A percentile compares a stretch with the other conserved stretches of the same genome.
Evolutionary conservation across 495 filamentous ascomycete species (phyloP).

Genomic region (Aspergillus sclerotiicarbonarius): DNA sequence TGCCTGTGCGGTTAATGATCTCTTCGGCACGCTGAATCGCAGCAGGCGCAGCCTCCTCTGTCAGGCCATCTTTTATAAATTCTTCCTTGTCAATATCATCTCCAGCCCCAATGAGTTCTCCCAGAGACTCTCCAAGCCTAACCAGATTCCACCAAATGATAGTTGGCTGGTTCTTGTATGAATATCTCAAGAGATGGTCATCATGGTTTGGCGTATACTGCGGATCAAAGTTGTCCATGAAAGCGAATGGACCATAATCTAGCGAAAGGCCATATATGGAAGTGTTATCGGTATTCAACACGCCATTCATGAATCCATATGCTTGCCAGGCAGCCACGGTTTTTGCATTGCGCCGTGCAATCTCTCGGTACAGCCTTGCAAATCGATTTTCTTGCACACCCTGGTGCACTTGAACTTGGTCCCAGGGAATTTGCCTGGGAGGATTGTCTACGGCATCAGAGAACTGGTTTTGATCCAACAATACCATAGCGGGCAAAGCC

Average conservation of each 20-base stretch:
- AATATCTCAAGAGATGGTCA: conserved; percentile 81
- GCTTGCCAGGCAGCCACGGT: conserved; percentile 95
- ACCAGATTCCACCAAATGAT: conserved; percentile 99
- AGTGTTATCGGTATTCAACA: conserved; percentile 95
- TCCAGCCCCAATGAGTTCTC: conserved; percentile 80
- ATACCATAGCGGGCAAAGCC: conserved; percentile 59
- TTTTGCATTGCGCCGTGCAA: conserved; percentile 78
- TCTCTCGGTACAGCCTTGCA: conserved; percentile 80
- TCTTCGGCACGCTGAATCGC: conserved; percentile 77
- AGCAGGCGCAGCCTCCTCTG: conserved; percentile 61
- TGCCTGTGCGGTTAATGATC: conserved; percentile 71
- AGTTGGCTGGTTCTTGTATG: conserved; percentile 89
- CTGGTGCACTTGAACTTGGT: conserved; percentile 60
- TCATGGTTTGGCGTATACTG: conserved; percentile 96
- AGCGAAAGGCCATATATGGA: conserved; percentile 84
- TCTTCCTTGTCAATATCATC: conserved; percentile 60
- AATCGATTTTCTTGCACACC: conserved; percentile 79
- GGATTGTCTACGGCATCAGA: conserved; percentile 44
- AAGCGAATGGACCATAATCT: conserved; percentile 95
- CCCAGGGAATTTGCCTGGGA: conserved; percentile 48
- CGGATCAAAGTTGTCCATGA: conserved; percentile 94
- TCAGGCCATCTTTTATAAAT: conserved; percentile 71
- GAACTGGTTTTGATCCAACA: conserved; percentile 25
- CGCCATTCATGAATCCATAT: conserved; percentile 97
- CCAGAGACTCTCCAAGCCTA: conserved; percentile 84